A percentile compares a stretch with the other conserved stretches of the same genome.
Evolutionary conservation across 345 rosid species (phyloP).

Genomic region (Turnera subulata): DNA sequence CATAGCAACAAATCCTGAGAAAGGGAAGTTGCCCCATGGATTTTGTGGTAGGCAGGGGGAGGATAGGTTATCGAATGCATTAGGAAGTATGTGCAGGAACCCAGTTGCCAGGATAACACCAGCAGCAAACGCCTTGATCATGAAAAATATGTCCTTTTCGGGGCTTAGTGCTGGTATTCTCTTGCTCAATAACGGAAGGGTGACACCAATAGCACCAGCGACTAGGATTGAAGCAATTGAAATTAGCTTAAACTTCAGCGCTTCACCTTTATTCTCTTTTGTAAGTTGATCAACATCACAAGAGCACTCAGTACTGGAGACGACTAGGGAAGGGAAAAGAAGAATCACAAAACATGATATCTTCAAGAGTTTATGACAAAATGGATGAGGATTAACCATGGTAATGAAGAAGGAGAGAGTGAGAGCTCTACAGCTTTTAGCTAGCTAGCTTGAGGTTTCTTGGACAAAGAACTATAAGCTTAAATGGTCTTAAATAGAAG

Average conservation of each 20-base stretch:
- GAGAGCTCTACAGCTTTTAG: no score
- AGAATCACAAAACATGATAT: slow-evolving; percentile 7
- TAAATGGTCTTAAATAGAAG: no score
- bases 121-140: slow-evolving; percentile 60
- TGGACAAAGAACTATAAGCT: no score
- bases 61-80: slow-evolving; percentile 48
- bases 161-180: slow-evolving; percentile 36
- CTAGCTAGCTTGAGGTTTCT: no score
- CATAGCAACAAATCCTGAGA: slow-evolving; percentile 60
- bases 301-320: slow-evolving; percentile 23
- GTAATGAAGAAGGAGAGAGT: neutral
- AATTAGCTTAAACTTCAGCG: slow-evolving; percentile 35
- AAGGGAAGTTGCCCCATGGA: slow-evolving; percentile 57
- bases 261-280: slow-evolving; percentile 12
- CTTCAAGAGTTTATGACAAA: slow-evolving; percentile 7
- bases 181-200: slow-evolving; percentile 42
- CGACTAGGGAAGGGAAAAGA: slow-evolving; percentile 17
- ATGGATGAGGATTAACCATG: slow-evolving; percentile 14
- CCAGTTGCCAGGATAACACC: slow-evolving; percentile 70
- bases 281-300: slow-evolving; percentile 12
- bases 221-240: slow-evolving; percentile 51
- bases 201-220: slow-evolving; percentile 51
- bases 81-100: slow-evolving; percentile 60
- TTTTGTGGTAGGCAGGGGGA: slow-evolving; percentile 39
- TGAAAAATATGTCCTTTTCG: slow-evolving; percentile 50